Evolutionary conservation across 208 protist species (phyloP), one percentile per base, ranked within the genome.

Genomic region (Blechomonas ayalai): DNA sequence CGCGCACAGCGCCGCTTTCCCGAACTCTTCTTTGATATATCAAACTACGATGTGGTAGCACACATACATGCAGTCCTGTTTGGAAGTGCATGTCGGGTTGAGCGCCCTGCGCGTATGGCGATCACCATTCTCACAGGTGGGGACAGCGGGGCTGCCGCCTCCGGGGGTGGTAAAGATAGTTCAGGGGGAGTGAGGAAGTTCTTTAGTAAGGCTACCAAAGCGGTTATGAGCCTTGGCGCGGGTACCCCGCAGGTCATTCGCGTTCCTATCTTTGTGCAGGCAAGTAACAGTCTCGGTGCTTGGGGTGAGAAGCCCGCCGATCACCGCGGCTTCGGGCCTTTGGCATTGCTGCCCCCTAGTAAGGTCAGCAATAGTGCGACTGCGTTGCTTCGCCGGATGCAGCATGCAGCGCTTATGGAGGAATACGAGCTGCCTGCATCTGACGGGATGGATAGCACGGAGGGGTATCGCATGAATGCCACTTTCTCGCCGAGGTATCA

Each of bases 181-280:
- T 47, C 59, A 8, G 52, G 48, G 7, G 59, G 66, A 9, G 27
- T 69, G 45, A 59, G 59, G 1, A 42, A 48, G 4, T 67, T 89
- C 38, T 65, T 89, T 24, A 59, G 67, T 15, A 84, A 77, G 51
- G 74, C 73, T n/a, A 64, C 68, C 7, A 82, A 78, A 41, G 74
- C 63, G n/a, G 66, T 89, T 19, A 79, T 73, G 45, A 67, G 52
- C 42, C 46, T 71, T n/a, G 47, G 40, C 12, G 42, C n/a, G n/a
- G n/a, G n/a, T 37, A 27, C 40, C 32, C n/a, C 26, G 33, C 49
- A 57, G 15, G 18, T 33, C 10, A 28, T 69, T 15, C 27, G 42
- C 33, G 27, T 62, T n/a, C 45, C 45, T 29, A 43, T 40, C 9
- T 69, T 69, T 38, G 43, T 62, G 13, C 62, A 69, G 48, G 53